phyloP scores from a whole-genome alignment of 495 filamentous ascomycete species.

The Trichocladium antarcticum region DNA sequence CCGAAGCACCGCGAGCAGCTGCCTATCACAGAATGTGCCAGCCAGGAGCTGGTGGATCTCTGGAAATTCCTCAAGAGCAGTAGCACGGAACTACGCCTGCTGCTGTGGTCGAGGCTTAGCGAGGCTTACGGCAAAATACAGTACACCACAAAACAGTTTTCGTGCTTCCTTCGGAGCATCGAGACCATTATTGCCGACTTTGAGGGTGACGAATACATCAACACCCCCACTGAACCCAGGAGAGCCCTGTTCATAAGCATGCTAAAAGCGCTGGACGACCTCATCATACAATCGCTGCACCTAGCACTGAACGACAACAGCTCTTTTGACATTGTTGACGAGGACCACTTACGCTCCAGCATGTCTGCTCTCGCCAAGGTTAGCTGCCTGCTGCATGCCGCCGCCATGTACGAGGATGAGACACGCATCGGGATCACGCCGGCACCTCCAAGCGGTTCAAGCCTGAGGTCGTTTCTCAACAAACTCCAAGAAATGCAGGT shows the following conservation, averaged over 20 bases:
- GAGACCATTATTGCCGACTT: conserved; percentile 69
- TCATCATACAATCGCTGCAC: conserved; percentile 54
- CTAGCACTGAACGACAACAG: conserved; percentile 55
- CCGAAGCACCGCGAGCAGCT: conserved; percentile 17
- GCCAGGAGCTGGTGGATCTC: conserved; percentile 55
- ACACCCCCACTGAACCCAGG: conserved; percentile 50
- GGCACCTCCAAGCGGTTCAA: conserved; percentile 24
- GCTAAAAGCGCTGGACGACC: conserved; percentile 65
- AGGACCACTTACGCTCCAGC: conserved; percentile 59
- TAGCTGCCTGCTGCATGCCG: conserved; percentile 61
- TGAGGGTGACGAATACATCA: conserved; percentile 48
- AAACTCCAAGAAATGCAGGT: conserved; percentile 85
- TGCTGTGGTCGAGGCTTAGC: conserved; percentile 77
- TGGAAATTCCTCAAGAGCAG: conserved; percentile 71
- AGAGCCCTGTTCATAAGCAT: conserved; percentile 57
- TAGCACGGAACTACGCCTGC: conserved; percentile 67
- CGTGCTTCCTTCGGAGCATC: conserved; percentile 73
- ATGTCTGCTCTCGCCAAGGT: conserved; percentile 56
- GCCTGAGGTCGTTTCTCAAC: conserved; percentile 47
- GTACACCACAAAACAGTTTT: conserved; percentile 75
- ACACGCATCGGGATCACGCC: conserved; percentile 57
- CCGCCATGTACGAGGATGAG: conserved; percentile 71
- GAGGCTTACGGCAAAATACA: conserved; percentile 77
- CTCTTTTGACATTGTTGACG: conserved; percentile 74
- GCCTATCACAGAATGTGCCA: conserved; percentile 35